Evolutionary conservation across 148 eudicot genomes (phyloP).

Genomic region (Chenopodium formosanum): DNA sequence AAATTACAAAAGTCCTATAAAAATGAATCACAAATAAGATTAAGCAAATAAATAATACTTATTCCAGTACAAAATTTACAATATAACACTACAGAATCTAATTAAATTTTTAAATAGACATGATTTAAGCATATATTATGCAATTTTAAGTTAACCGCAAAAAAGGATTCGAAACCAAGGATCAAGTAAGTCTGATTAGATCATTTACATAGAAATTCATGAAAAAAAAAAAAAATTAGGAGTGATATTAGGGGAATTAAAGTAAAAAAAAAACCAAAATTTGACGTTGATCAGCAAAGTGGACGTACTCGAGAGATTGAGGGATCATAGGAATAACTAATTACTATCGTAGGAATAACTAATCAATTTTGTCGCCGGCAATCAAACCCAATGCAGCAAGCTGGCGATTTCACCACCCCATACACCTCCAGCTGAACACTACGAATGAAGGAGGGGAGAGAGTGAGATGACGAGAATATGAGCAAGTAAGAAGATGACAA

Average conservation of each 20-base stretch:
- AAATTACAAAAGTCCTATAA: too few species aligned
- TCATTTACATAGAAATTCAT: not conserved
- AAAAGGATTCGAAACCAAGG: not conserved
- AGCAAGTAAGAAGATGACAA: too few species aligned
- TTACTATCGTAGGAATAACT: too few species aligned
- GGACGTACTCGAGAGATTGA: constrained; percentile 71
- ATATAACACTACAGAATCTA: not conserved
- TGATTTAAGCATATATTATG: not conserved
- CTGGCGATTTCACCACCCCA: too few species aligned
- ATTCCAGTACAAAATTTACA: too few species aligned
- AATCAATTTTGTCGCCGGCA: too few species aligned
- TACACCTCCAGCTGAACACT: too few species aligned
- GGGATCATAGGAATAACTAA: constrained; percentile 69
- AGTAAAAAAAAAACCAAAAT: constrained; percentile 37
- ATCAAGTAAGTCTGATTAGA: not conserved
- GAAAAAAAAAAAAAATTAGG: not conserved
- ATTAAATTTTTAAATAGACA: not conserved
- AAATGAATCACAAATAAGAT: too few species aligned
- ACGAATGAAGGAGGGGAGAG: too few species aligned
- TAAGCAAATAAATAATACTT: too few species aligned
- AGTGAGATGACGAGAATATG: too few species aligned
- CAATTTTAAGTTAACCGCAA: not conserved
- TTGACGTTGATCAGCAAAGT: constrained; percentile 76
- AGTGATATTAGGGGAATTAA: not conserved
- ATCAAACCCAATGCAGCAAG: too few species aligned